Conservation (phyloP, 371 early-diverging fungal species). For the Gilbertella persicaria region DNA sequence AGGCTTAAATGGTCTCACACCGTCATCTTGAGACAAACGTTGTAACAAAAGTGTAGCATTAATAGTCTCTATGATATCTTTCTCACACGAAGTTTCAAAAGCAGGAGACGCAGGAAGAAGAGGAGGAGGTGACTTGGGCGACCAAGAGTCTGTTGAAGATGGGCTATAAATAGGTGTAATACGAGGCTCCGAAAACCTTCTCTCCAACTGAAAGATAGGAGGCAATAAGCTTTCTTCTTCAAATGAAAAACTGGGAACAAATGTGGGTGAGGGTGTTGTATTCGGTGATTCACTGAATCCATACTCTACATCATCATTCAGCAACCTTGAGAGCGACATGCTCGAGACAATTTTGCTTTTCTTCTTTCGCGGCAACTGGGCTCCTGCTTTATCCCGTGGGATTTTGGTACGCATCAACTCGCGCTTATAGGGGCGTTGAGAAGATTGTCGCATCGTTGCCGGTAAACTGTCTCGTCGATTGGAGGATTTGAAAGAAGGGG, state of each 20-base stretch:
- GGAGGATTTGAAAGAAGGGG: constrained; percentile 23
- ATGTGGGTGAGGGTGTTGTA: constrained; percentile 30
- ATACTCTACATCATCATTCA: constrained; percentile 1
- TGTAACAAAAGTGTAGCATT: constrained; percentile 50
- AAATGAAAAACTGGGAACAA: constrained; percentile 19
- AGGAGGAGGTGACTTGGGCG: too few relatives aligned
- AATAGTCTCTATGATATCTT: constrained; percentile 50
- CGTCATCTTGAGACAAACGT: constrained; percentile 53
- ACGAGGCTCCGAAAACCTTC: constrained; percentile 2
- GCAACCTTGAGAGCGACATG: constrained; percentile 26
- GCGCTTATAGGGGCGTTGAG: constrained; percentile 19
- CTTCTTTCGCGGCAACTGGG: background rate
- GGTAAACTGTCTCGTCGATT: constrained; percentile 8
- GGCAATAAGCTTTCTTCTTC: constrained; percentile 4
- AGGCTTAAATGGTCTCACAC: constrained; percentile 39
- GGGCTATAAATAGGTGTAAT: constrained; percentile 18
- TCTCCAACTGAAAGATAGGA: constrained; percentile 2
- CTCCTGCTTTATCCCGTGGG: constrained; percentile 3
- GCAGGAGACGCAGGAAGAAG: constrained; percentile 8
- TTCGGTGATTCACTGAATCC: constrained; percentile 16
- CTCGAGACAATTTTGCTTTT: constrained; percentile 8
- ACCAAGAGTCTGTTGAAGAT: constrained; percentile 1
- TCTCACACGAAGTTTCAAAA: constrained; percentile 4
- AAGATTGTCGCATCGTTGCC: constrained; percentile 22
- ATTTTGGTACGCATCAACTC: constrained; percentile 18